Evolutionary conservation across 768 basidiomycete genomes (phyloP), one percentile per base, ranked within the genome.

Genomic region (Sarcomyxa edulis): DNA sequence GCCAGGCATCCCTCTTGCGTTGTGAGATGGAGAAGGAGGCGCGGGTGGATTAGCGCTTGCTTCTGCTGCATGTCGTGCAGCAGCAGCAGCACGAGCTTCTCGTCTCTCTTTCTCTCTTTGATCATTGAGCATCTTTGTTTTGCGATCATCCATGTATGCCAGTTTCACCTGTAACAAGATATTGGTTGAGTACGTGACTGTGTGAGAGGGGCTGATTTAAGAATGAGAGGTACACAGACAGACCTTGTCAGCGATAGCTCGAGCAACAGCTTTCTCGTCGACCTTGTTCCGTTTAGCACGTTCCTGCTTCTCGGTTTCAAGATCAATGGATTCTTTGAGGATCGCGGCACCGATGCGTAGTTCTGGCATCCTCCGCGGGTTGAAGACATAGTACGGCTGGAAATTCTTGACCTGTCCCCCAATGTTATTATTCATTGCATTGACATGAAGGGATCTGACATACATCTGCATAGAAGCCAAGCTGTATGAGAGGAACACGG

Each of bases 81-180:
- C 54, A 6, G 49, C 53, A 29, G 50, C 56, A 26, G 56, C 62
- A 32, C 66, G 63, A 29, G 69, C 71, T 39, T 51, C 63, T 30
- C 76, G 62, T 35, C 55, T 61, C 43, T 75, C 63, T 52, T 60
- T 72, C 45, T 90, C 86, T 46, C 76, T 66, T 49, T 81, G 64
- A 42, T 87, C 78, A 6, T 57, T 59, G 42, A 72, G 37, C 48
- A 60, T 55, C 50, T 78, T 81, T 1, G 63, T 59, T 51, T 68
- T 81, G 35, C 89, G 72, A 52, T 92, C 89, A 32, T 92, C 89
- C 50, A 88, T 68, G 53, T 76, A 90, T 2, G 81, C 81, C 35
- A 88, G 58, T 54, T 79, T 85, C n/a, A 84, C 78, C 88, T 90
- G 46, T 2, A 39, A 27, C 12, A 47, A 21, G 22, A 10, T 11